Conservation (phyloP, 176 grass and related monocot genomes). For the Rhynchospora breviuscula region DNA sequence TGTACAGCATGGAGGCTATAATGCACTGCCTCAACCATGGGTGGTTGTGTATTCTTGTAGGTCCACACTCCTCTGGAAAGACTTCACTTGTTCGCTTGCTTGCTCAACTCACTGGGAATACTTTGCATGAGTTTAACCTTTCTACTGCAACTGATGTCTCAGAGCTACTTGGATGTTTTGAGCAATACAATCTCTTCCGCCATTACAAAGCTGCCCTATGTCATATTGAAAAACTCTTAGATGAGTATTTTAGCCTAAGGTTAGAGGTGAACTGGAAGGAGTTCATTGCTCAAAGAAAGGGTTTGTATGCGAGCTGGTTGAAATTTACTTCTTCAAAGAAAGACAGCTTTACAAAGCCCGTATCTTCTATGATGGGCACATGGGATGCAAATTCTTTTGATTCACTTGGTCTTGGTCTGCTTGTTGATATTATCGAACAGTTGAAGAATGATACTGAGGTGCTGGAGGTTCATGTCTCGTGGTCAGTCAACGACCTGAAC, state of each 20-base stretch:
- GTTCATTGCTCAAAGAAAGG: slow-evolving; percentile 46
- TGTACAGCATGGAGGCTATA: slow-evolving; percentile 67
- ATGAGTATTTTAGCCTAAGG: slow-evolving; percentile 68
- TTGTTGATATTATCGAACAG: slow-evolving; percentile 61
- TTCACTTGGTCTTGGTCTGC: slow-evolving; percentile 30
- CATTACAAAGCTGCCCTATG: slow-evolving; percentile 61
- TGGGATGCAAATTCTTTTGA: slow-evolving; percentile 33
- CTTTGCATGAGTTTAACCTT: slow-evolving; percentile 75
- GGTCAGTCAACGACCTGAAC: slow-evolving; percentile 47
- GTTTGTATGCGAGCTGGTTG: slow-evolving; percentile 84
- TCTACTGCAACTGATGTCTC: slow-evolving; percentile 90
- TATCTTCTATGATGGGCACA: slow-evolving; percentile 37
- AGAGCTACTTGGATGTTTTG: slow-evolving; percentile 92
- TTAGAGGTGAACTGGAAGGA: slow-evolving; percentile 43
- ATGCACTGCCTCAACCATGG: slow-evolving; percentile 68
- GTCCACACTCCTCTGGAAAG: slow-evolving; percentile 82
- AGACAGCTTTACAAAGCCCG: slow-evolving; percentile 20
- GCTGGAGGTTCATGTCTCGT: slow-evolving; percentile 46
- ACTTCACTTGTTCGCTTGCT: slow-evolving; percentile 85
- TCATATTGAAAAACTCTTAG: slow-evolving; percentile 57
- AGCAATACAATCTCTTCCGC: slow-evolving; percentile 87
- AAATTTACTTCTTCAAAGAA: slow-evolving; percentile 56
- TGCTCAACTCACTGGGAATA: slow-evolving; percentile 82
- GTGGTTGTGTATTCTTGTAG: slow-evolving; percentile 92
- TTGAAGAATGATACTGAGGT: slow-evolving; percentile 58